Conservation (phyloP, 73 alveolate genomes). For the Breviolum minutum region DNA sequence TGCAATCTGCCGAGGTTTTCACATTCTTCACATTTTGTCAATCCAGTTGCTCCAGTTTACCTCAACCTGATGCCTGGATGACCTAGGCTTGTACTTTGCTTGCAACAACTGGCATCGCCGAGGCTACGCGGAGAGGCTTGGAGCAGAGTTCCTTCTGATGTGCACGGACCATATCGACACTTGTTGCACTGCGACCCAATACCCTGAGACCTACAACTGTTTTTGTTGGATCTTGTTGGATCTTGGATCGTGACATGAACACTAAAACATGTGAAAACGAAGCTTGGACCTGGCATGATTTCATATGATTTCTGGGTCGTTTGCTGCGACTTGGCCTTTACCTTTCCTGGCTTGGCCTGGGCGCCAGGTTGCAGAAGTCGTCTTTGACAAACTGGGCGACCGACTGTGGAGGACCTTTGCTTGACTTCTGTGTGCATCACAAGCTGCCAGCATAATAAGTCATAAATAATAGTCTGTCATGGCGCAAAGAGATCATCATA, state of each 20-base stretch:
- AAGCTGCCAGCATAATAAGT: not conserved
- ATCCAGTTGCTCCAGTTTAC: not conserved
- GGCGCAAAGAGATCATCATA: too few species aligned
- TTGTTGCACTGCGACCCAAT: too few species aligned
- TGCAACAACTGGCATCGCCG: conserved; percentile 65
- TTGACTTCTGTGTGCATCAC: not conserved
- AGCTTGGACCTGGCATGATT: not conserved
- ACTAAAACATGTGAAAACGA: too few species aligned
- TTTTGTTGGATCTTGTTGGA: too few species aligned
- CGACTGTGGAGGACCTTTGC: conserved; percentile 65
- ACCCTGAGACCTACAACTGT: too few species aligned
- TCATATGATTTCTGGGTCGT: not conserved
- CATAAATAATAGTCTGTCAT: not conserved
- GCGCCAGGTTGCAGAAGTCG: conserved; percentile 60
- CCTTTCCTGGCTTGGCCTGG: not conserved
- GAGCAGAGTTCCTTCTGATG: not conserved
- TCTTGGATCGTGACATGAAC: too few species aligned
- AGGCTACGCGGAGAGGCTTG: conserved; percentile 45
- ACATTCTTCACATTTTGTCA: not conserved
- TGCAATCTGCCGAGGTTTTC: not conserved
- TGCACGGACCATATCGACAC: not conserved
- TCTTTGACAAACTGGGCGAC: conserved; percentile 72
- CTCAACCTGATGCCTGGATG: too few species aligned
- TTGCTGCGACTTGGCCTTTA: not conserved
- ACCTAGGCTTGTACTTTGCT: conserved; percentile 47